phyloP scores from a whole-genome alignment of 1,284 basidiomycete genomes.

The Boletellus sp. region DNA sequence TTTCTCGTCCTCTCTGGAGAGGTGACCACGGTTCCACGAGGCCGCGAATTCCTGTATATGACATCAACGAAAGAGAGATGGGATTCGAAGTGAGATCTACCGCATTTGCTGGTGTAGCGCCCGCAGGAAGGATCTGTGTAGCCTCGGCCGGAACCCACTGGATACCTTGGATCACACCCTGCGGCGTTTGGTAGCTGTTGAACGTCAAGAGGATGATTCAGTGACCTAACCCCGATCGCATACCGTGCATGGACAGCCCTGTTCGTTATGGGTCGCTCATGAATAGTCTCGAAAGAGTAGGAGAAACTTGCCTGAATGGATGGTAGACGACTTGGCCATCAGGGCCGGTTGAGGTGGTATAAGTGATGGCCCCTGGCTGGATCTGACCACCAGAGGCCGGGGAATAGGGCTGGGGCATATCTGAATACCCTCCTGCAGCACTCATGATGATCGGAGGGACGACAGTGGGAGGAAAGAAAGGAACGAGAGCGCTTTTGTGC shows the following conservation, averaged over 20 bases:
- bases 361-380: conserved; percentile 60
- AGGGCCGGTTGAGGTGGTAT: conserved; percentile 55
- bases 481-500: conserved; percentile 23
- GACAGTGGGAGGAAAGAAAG: conserved; percentile 11
- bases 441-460: conserved; percentile 21
- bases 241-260: conserved; percentile 70
- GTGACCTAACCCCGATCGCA: conserved; percentile 14
- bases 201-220: conserved; percentile 19
- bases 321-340: conserved; percentile 64
- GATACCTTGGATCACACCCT: conserved; percentile 63
- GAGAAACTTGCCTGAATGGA: conserved; percentile 58
- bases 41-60: conserved; percentile 51
- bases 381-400: conserved; percentile 37
- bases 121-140: conserved; percentile 53
- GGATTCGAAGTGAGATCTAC: conserved; percentile 35
- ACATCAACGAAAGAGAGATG: conserved; percentile 4
- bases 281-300: conserved; percentile 12
- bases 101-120: conserved; percentile 54
- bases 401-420: conserved; percentile 31
- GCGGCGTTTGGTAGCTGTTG: conserved; percentile 63
- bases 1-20: conserved; percentile 41
- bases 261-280: conserved; percentile 16
- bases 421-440: conserved; percentile 11
- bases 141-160: conserved; percentile 74
- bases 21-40: conserved; percentile 47